Percentiles rank a stretch among this genome's conserved stretches.
phyloP scores from a whole-genome alignment of 169 alveolate genomes.

The Neospora caninum region DNA sequence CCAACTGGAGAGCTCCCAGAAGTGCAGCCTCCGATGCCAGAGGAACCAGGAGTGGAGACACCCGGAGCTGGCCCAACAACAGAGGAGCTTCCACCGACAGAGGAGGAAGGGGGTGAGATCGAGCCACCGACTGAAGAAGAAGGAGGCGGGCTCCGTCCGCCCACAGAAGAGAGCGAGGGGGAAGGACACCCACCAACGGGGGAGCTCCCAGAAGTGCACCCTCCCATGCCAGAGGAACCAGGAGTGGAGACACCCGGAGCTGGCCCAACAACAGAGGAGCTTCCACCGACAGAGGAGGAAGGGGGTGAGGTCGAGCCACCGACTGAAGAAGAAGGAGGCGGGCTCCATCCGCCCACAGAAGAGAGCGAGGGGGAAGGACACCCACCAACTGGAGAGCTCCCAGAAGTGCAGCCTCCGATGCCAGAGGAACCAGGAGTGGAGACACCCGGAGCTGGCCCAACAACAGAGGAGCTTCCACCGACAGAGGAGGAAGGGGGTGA shows the following conservation, averaged over 20 bases:
- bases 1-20: neutral
- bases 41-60: neutral
- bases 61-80: neutral
- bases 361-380: neutral
- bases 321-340: no score
- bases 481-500: no score
- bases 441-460: neutral
- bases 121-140: no score
- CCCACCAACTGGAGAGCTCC: neutral
- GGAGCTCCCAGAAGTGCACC: neutral
- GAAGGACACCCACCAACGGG: neutral
- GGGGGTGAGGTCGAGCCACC: no score
- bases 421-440: neutral
- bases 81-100: neutral
- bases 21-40: neutral
- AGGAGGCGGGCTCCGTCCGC: neutral
- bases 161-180: neutral
- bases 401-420: neutral
- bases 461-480: constrained; percentile 8
- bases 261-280: neutral
- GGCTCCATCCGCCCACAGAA: neutral
- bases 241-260: constrained; percentile 12
- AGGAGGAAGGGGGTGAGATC: no score
- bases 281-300: neutral
- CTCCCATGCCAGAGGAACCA: neutral